These are phyloP conservation scores for Euptelea pleiosperma DNA, from an alignment of 164 flowering plant genomes.

Conservation along the genomic window DNA sequence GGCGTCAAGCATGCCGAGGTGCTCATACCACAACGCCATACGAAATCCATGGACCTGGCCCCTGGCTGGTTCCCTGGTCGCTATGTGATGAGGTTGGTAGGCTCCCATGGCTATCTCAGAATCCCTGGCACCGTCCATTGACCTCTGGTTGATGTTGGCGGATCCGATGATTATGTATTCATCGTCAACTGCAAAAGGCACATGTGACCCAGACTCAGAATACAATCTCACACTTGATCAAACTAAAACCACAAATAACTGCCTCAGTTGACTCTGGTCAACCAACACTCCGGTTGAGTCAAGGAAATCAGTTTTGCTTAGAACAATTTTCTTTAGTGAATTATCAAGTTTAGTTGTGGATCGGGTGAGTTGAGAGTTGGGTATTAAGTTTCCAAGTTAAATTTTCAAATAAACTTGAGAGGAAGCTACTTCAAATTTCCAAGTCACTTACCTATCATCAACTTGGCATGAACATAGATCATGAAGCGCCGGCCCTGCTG, in stretches of 20 bases:
- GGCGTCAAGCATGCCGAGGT: constrained; percentile 28
- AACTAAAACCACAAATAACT: no score
- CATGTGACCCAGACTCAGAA: neutral
- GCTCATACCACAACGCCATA: constrained; percentile 64
- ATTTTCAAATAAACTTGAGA: neutral
- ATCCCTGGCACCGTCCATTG: constrained; percentile 72
- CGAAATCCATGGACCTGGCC: constrained; percentile 55
- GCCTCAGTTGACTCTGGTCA: no score
- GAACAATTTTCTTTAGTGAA: no score
- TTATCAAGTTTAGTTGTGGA: no score
- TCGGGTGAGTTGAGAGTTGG: no score
- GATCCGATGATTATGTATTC: constrained; percentile 79
- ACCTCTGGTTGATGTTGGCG: constrained; percentile 77
- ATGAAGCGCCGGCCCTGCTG: constrained; percentile 61
- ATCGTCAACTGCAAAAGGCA: constrained; percentile 55
- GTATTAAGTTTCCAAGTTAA: no score
- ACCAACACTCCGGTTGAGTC: no score
- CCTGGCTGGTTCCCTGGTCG: constrained; percentile 24
- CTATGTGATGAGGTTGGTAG: constrained; percentile 55
- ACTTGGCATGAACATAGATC: constrained; percentile 73
- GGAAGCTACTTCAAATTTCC: no score
- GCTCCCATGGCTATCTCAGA: constrained; percentile 80
- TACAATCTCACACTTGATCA: no score
- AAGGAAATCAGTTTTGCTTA: no score
- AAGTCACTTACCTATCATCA: constrained; percentile 63